Conservation (phyloP, 2,329 filamentous ascomycete genomes). For the Fonsecaea erecta region DNA sequence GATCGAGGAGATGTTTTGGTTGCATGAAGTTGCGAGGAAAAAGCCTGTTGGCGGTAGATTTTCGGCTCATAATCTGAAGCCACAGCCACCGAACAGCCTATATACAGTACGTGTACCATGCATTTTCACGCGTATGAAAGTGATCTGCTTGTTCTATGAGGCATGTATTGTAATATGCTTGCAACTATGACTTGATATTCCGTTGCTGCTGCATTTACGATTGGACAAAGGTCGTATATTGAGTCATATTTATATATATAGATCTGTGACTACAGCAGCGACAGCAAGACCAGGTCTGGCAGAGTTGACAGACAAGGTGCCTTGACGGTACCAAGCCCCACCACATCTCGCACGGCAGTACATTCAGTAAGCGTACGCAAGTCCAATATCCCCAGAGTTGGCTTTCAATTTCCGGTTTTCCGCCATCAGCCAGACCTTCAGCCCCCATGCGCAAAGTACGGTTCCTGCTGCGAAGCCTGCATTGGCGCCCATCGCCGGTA, state of each 20-base stretch:
- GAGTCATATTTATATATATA: no score
- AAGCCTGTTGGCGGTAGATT: not conserved
- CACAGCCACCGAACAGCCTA: not conserved
- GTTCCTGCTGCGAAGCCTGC: slow-evolving; percentile 8
- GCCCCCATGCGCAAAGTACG: slow-evolving; percentile 7
- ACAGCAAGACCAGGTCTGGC: not conserved
- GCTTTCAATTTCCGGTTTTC: slow-evolving; percentile 16
- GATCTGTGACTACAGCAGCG: not conserved
- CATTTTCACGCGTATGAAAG: no score
- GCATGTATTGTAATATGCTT: not conserved
- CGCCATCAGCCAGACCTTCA: slow-evolving; percentile 10
- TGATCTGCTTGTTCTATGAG: not conserved
- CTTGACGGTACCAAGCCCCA: not conserved
- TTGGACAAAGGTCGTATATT: not conserved
- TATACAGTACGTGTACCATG: no score
- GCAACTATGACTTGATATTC: not conserved
- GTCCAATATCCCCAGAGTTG: not conserved
- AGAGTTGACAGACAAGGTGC: not conserved
- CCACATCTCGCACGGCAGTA: not conserved
- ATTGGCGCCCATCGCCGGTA: slow-evolving; percentile 18
- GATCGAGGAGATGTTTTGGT: not conserved
- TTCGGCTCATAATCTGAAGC: not conserved
- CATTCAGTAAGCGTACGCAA: slow-evolving; percentile 37
- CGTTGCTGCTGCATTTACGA: not conserved
- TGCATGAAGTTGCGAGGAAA: not conserved